A percentile compares a stretch with the other conserved stretches of the same genome.
Conservation (phyloP, 495 filamentous ascomycete species). For the Neurospora discreta region DNA sequence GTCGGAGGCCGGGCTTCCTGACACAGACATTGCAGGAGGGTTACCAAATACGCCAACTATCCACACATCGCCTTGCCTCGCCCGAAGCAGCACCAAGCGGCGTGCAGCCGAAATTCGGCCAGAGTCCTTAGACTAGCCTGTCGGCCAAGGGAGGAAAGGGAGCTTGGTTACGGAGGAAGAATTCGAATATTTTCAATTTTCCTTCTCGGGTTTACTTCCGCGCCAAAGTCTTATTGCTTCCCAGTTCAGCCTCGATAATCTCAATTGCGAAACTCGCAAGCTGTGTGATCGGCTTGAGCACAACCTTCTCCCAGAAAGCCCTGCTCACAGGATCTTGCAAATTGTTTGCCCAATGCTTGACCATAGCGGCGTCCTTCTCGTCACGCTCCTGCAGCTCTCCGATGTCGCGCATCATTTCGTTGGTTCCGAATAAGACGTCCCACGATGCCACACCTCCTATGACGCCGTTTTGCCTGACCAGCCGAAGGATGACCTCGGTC, state of each 20-base stretch:
- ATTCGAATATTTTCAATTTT: neutral
- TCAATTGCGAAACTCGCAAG: slow-evolving; percentile 26
- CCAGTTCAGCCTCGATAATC: slow-evolving; percentile 25
- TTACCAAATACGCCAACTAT: neutral
- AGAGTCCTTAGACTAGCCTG: neutral
- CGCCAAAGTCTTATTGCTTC: neutral
- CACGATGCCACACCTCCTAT: slow-evolving; percentile 23
- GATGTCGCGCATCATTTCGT: slow-evolving; percentile 25
- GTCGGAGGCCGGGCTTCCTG: neutral
- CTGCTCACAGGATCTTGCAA: slow-evolving; percentile 18
- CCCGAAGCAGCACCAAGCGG: neutral
- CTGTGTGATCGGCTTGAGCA: slow-evolving; percentile 23
- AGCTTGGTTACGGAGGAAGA: neutral
- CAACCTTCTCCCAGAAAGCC: slow-evolving; percentile 25
- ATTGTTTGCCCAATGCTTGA: slow-evolving; percentile 27
- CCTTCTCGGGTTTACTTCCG: neutral
- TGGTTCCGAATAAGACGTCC: slow-evolving; percentile 23
- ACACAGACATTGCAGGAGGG: neutral
- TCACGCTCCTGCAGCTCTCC: slow-evolving; percentile 23
- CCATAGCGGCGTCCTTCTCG: slow-evolving; percentile 20
- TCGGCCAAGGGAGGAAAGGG: neutral
- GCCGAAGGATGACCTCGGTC: slow-evolving; percentile 26
- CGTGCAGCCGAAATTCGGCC: fast-evolving
- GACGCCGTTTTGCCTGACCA: slow-evolving; percentile 21
- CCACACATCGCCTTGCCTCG: neutral